phyloP scores from a whole-genome alignment of 2,329 filamentous ascomycete species.

The Fusarium compactum region DNA sequence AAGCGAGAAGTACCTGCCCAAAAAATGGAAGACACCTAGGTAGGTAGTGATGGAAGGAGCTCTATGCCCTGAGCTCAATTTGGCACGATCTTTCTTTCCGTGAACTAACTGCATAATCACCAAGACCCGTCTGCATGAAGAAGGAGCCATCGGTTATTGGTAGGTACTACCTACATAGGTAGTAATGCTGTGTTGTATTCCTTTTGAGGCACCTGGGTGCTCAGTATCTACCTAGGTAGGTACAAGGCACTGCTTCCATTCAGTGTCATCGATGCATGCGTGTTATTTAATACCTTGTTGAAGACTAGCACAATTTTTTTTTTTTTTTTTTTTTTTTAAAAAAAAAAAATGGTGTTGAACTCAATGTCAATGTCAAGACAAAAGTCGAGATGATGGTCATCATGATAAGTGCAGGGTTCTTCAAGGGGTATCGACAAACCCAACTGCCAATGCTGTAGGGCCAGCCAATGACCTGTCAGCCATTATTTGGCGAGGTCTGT shows the following conservation, averaged over 20 bases:
- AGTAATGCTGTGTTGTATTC: not conserved
- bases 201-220: not conserved
- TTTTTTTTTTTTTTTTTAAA: no score
- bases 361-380: no score
- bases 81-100: not conserved
- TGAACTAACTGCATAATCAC: not conserved
- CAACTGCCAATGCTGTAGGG: conserved; percentile 35
- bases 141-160: not conserved
- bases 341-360: not conserved
- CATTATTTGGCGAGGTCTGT: conserved; percentile 7
- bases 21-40: not conserved
- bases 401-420: conserved; percentile 30
- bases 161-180: not conserved
- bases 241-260: not conserved
- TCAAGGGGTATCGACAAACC: conserved; percentile 17
- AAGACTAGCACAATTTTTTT: not conserved
- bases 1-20: not conserved
- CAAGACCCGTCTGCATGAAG: not conserved
- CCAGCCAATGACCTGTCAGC: conserved; percentile 32
- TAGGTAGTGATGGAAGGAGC: not conserved
- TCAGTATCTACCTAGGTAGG: no score
- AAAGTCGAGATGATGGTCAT: conserved; percentile 19
- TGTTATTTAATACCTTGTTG: not conserved
- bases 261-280: not conserved
- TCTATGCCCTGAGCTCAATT: not conserved